Evolutionary conservation across 108 stramenopile species (phyloP), one percentile per base, ranked within the genome.

Genomic region (Skeletonema menzelii): DNA sequence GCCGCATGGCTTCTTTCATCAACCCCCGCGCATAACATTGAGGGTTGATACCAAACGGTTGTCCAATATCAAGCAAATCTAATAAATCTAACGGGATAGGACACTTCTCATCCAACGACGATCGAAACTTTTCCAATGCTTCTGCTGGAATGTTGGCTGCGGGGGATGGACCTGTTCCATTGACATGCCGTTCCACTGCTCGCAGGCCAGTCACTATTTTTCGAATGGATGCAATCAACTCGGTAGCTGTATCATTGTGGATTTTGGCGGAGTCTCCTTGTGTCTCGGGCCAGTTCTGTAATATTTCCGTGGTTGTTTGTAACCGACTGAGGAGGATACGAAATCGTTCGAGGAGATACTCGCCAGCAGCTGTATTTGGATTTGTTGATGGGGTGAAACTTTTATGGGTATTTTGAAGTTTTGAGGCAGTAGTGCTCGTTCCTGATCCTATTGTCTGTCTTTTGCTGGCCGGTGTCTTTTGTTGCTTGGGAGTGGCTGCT

Each of bases 11-110:
- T 62, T 89, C 89, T 11, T 75, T 75, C 34, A 94, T 77, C 59
- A 94, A 75, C 12, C 88, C 90, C 32, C 89, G 72, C 4, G 90
- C 83, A 85, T 91, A 94, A 46, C 87, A 85, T 61, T 90, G 88
- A 10, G 93, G 93, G 79, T 94, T 90, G 47, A 90, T 59, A 10
- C 90, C 88, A 69, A 76, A 76, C 8, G 64, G 61, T 55, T 71
- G 59, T 19, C 82, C 84, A 57, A 85, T 77, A 70, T 94, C 93
- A 37, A 94, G 63, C 69, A 94, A 78, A 65, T 91, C 93, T 72
- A 94, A 70, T 35, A 94, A 67, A 83, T 94, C 90, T 42, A 91
- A 70, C 1, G 93, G 89, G 10, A 94, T 76, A 8, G 82, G 84
- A 80, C 87, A 91, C 32, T 68, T 57, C 1, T 82, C 72, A 28